Evolutionary conservation across 176 grass and related monocot genomes (phyloP).

Genomic region (Hordeum marinum): DNA sequence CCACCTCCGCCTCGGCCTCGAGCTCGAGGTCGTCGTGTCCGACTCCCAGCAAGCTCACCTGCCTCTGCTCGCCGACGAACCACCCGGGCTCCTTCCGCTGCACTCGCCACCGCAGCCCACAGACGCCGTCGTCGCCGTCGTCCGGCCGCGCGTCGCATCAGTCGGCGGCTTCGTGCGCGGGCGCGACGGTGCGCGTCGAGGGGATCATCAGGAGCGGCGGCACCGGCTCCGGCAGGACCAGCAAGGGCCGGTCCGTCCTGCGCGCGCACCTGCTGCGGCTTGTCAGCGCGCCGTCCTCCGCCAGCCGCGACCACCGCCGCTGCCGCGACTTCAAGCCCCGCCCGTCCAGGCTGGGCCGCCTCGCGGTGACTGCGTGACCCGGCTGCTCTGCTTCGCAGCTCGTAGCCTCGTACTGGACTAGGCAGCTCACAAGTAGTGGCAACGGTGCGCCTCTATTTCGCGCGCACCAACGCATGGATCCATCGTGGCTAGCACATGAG

Average conservation of each 20-base stretch:
- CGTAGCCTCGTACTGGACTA: too few species aligned
- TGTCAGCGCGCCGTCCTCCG: constrained; percentile 35
- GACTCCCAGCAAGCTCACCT: constrained; percentile 16
- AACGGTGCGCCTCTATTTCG: constrained; percentile 29
- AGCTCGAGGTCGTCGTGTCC: neutral
- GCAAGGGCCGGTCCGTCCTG: constrained; percentile 45
- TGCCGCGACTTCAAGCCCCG: constrained; percentile 52
- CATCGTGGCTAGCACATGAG: neutral
- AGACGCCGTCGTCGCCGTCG: neutral
- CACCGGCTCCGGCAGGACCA: too few species aligned
- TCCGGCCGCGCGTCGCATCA: neutral
- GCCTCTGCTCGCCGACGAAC: constrained; percentile 70
- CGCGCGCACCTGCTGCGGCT: constrained; percentile 53
- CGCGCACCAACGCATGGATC: neutral
- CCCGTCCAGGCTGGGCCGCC: constrained; percentile 51
- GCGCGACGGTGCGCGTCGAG: neutral
- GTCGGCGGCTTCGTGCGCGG: neutral
- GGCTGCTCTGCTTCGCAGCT: neutral
- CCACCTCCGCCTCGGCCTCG: neutral
- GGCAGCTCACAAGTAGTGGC: neutral
- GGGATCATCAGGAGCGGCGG: neutral
- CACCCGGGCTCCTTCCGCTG: constrained; percentile 85
- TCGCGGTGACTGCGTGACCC: constrained; percentile 27
- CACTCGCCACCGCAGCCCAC: constrained; percentile 44
- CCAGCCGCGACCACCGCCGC: constrained; percentile 32